A percentile compares a stretch with the other conserved stretches of the same genome.
Evolutionary conservation across 768 basidiomycete genomes (phyloP).

Genomic region (Mycena belliarum): DNA sequence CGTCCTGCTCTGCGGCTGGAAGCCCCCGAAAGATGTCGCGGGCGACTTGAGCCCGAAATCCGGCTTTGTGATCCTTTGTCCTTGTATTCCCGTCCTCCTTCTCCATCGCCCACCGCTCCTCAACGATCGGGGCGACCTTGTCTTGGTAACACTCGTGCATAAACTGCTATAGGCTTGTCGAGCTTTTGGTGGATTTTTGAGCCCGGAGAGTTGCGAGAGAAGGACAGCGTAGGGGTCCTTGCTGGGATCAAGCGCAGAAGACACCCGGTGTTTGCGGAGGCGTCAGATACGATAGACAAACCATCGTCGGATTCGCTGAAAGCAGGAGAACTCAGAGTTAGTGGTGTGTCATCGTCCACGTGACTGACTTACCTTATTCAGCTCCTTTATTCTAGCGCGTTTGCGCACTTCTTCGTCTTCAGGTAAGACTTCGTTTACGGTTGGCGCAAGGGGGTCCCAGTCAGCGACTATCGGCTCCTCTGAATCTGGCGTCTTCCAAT

Average conservation of each 20-base stretch:
- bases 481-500: neutral
- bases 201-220: neutral
- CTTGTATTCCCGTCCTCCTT: neutral
- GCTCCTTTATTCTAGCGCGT: neutral
- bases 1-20: neutral
- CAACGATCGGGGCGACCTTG: neutral
- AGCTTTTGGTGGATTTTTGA: neutral
- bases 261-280: neutral
- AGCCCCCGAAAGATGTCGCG: neutral
- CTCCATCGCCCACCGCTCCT: neutral
- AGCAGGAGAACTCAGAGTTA: too few species aligned
- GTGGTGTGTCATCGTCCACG: too few species aligned
- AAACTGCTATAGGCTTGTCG: constrained; percentile 1
- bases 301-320: neutral
- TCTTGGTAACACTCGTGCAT: neutral
- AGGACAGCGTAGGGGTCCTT: neutral
- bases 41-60: neutral
- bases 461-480: neutral
- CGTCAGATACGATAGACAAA: neutral
- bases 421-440: neutral
- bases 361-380: neutral
- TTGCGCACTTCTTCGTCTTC: neutral
- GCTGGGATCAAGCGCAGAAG: neutral
- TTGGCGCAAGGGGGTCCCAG: neutral
- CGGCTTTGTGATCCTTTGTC: neutral